Percentiles rank a stretch among this genome's conserved stretches.
These are phyloP conservation scores for Cladosporium cucumerinum DNA, from an alignment of 2,329 filamentous ascomycete species.

Conservation along the genomic window DNA sequence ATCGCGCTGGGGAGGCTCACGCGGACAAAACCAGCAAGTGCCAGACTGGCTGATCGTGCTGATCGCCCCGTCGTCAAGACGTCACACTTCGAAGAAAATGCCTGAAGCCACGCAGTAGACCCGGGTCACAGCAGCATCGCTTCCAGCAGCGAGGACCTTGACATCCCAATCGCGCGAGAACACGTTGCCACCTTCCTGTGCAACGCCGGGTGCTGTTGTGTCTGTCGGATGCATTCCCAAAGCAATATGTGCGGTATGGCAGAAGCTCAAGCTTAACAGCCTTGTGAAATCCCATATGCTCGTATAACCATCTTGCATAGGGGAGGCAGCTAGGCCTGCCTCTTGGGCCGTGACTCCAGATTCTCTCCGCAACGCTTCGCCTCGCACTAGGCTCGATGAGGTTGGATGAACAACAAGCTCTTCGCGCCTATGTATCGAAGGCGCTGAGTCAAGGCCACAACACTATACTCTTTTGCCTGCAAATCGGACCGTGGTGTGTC, in stretches of 20 bases:
- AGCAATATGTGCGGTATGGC: not conserved
- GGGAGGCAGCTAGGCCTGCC: not conserved
- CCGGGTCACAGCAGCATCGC: not conserved
- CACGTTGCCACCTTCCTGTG: conserved; percentile 3
- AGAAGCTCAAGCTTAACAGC: not conserved
- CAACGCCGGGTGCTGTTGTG: not conserved
- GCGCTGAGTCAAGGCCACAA: conserved; percentile 3
- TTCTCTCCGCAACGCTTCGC: conserved; percentile 5
- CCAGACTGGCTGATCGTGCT: conserved; percentile 10
- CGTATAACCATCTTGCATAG: not conserved
- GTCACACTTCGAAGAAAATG: conserved; percentile 1
- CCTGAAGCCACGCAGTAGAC: conserved; percentile 10
- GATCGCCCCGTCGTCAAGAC: conserved; percentile 10
- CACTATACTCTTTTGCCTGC: not conserved
- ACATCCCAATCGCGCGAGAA: conserved; percentile 9
- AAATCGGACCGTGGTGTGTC: not conserved
- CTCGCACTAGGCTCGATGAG: not conserved
- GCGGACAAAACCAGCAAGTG: conserved; percentile 4
- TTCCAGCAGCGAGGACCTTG: not conserved
- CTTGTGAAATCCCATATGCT: conserved; percentile 1
- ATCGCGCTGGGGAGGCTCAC: not conserved
- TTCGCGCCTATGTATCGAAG: not conserved
- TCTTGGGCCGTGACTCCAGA: not conserved
- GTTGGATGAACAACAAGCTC: conserved; percentile 2
- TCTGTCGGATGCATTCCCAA: not conserved